Conservation (phyloP, 1,284 basidiomycete genomes). For the Ustilago xerochloae region DNA sequence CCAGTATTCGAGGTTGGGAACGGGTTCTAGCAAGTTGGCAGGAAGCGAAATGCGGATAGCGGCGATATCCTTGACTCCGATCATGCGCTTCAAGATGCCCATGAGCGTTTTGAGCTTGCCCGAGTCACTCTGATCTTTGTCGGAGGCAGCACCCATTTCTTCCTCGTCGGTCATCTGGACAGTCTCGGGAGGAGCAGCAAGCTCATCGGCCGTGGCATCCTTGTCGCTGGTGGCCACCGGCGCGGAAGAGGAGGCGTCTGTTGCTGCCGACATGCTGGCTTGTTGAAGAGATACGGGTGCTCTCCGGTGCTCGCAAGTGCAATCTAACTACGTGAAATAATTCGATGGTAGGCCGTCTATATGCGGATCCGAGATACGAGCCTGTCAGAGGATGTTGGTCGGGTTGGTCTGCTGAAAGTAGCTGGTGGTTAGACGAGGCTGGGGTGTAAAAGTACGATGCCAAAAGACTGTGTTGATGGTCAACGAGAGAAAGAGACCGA, state of each 20-base stretch:
- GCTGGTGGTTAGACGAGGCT: too few relatives aligned
- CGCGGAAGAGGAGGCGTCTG: conserved; percentile 11
- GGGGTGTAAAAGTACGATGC: too few relatives aligned
- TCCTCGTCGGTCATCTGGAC: conserved; percentile 62
- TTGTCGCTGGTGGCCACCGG: conserved; percentile 37
- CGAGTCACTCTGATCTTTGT: conserved; percentile 60
- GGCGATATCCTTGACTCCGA: conserved; percentile 66
- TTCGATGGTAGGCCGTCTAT: too few relatives aligned
- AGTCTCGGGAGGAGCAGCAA: conserved; percentile 53
- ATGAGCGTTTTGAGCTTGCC: conserved; percentile 64
- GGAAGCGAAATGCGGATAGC: conserved; percentile 65
- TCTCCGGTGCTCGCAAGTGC: too few relatives aligned
- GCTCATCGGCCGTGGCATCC: conserved; percentile 52
- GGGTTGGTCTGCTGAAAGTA: too few relatives aligned
- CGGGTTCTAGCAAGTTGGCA: conserved; percentile 64
- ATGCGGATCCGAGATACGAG: too few relatives aligned
- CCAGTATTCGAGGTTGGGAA: conserved; percentile 68
- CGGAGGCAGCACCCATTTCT: conserved; percentile 56
- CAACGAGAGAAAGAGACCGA: not conserved
- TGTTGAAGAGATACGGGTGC: too few relatives aligned
- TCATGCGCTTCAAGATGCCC: conserved; percentile 63
- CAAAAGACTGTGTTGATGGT: too few relatives aligned
- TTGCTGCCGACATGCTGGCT: conserved; percentile 21
- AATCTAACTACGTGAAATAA: too few relatives aligned
- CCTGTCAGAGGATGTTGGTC: too few relatives aligned